Percentiles rank a stretch among this genome's conserved stretches.
Conservation (phyloP, 2,329 filamentous ascomycete species). For the Penicillium sp. region DNA sequence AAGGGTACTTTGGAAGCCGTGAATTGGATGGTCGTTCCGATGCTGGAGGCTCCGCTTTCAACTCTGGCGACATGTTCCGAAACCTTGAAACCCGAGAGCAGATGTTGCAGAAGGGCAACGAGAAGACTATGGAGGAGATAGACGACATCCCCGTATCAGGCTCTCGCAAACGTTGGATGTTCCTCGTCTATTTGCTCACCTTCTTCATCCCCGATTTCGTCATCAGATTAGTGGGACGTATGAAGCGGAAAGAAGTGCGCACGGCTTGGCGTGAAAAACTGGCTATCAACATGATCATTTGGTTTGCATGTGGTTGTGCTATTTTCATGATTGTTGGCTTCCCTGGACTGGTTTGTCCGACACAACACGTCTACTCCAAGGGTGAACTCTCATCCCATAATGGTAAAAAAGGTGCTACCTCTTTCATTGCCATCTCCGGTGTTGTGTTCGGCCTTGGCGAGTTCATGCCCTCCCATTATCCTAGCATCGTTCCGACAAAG, state of each 20-base stretch:
- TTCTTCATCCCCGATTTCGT: slow-evolving; percentile 85
- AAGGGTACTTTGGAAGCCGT: slow-evolving; percentile 76
- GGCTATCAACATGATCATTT: slow-evolving; percentile 97
- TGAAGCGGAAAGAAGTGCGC: slow-evolving; percentile 89
- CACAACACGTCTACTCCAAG: slow-evolving; percentile 80
- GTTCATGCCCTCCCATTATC: slow-evolving; percentile 78
- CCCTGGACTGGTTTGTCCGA: slow-evolving; percentile 85
- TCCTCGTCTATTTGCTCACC: slow-evolving; percentile 78
- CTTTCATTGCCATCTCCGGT: slow-evolving; percentile 82
- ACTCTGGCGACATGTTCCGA: slow-evolving; percentile 95
- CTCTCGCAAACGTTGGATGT: slow-evolving; percentile 87
- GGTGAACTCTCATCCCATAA: slow-evolving; percentile 72
- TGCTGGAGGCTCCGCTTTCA: slow-evolving; percentile 85
- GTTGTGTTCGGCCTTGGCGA: slow-evolving; percentile 79
- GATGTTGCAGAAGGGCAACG: slow-evolving; percentile 92
- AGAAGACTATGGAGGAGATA: slow-evolving; percentile 85
- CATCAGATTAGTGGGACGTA: slow-evolving; percentile 74
- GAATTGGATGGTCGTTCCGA: slow-evolving; percentile 87
- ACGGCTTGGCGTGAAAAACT: slow-evolving; percentile 96
- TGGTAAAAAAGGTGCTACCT: slow-evolving; percentile 64
- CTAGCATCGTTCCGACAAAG: slow-evolving; percentile 61
- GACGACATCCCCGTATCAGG: slow-evolving; percentile 77
- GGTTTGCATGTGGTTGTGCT: slow-evolving; percentile 74
- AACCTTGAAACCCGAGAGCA: slow-evolving; percentile 92
- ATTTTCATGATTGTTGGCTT: slow-evolving; percentile 91